These are phyloP conservation scores for Trichoderma arundinaceum DNA, from an alignment of 2,329 filamentous ascomycete genomes.

Conservation along the genomic window DNA sequence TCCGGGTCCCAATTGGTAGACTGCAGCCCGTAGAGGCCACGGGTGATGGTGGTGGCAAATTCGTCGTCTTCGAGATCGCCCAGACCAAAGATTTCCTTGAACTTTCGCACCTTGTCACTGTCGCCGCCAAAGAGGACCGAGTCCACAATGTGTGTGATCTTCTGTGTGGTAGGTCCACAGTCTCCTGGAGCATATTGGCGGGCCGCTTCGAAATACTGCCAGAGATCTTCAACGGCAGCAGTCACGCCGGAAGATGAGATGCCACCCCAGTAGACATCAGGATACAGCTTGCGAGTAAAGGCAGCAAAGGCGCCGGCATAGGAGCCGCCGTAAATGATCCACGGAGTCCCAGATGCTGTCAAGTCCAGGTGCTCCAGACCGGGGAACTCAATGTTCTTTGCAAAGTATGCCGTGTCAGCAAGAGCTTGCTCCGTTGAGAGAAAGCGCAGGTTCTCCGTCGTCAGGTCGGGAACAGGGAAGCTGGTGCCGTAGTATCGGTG, in stretches of 20 bases:
- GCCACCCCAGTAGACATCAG: slow-evolving; percentile 76
- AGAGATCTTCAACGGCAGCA: slow-evolving; percentile 78
- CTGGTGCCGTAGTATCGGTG: slow-evolving; percentile 87
- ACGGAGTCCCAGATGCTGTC: slow-evolving; percentile 68
- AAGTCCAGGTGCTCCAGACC: slow-evolving; percentile 72
- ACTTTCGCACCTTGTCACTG: slow-evolving; percentile 52
- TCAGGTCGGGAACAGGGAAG: slow-evolving; percentile 69
- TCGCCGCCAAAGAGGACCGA: slow-evolving; percentile 53
- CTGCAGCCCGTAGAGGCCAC: slow-evolving; percentile 53
- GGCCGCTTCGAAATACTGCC: slow-evolving; percentile 62
- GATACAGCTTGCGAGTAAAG: slow-evolving; percentile 76
- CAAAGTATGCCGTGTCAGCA: slow-evolving; percentile 83
- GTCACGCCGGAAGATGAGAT: slow-evolving; percentile 84
- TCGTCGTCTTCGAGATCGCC: slow-evolving; percentile 53
- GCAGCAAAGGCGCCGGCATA: slow-evolving; percentile 83
- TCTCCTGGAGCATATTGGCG: slow-evolving; percentile 57
- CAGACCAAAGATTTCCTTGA: slow-evolving; percentile 55
- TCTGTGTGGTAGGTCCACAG: slow-evolving; percentile 70
- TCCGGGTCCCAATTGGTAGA: slow-evolving; percentile 60
- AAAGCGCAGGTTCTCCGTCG: slow-evolving; percentile 75
- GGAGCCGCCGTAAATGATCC: slow-evolving; percentile 81
- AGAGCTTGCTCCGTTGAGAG: slow-evolving; percentile 82
- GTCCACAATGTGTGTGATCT: slow-evolving; percentile 57
- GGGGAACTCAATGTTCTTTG: slow-evolving; percentile 70
- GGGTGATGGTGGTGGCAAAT: slow-evolving; percentile 53